Evolutionary conservation across 768 basidiomycete species (phyloP), one percentile per base, ranked within the genome.

Genomic region (Cystoderma amianthinum): DNA sequence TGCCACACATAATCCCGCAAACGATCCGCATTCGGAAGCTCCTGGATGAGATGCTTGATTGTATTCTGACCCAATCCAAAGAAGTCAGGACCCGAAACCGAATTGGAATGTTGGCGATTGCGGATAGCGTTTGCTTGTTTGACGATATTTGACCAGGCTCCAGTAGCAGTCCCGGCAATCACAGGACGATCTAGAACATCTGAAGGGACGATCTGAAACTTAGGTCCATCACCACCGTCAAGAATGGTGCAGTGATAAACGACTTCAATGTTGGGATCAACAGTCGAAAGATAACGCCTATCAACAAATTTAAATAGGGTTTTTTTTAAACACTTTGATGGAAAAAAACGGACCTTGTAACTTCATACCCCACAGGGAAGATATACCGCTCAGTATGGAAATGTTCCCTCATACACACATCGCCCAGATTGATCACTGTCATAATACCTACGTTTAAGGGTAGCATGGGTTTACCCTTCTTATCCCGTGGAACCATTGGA

Each of bases 361-460:
- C 84, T 54, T 87, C 85, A 55, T 89, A 91, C 12, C 86, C 86
- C 30, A 90, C 82, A 7, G 89, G 89, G 52, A 88, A 92, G 48
- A 92, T 91, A 55, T 91, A 91, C 39, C 89, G 68, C 56, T 91
- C 87, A 0, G 88, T 89, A 56, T 88, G 85, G 53, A 89, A 91
- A 55, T 89, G 84, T 48, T 89, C 85, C 21, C 84, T 71, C 79
- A 81, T 78, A 53, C 84, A 87, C 5, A 90, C 78, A 39, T 78
- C 75, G 2, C 89, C 89, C 0, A 92, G 66, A 45, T 54, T 77
- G 43, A 82, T 69, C 18, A 92, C 80, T 1, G 84, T 87, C 85
- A 91, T 89, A 56, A 91, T 90, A 22, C 89, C 89, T 13, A 90
- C 85, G 51, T 80, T 85, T 22, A 91, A 62, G 0, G 89, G 89